Percentiles rank a stretch among this genome's conserved stretches.
These are phyloP conservation scores for Theobroma grandiflorum DNA, from an alignment of 441 rosid genomes.

Conservation along the genomic window DNA sequence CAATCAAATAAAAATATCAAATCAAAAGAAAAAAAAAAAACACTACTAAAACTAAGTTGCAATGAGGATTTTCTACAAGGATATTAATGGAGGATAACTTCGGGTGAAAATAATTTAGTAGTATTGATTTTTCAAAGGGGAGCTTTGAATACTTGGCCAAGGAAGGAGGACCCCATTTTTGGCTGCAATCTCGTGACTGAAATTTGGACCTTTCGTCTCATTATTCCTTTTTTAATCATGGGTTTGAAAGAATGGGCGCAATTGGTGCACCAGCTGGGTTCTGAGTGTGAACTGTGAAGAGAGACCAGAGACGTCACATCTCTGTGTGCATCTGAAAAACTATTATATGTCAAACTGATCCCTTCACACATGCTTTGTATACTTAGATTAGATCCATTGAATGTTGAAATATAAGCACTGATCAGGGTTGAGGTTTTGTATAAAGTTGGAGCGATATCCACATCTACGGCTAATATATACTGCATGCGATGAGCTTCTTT, in stretches of 20 bases:
- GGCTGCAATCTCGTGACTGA: slow-evolving; percentile 5
- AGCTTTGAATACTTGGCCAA: background rate
- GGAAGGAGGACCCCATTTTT: background rate
- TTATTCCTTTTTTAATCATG: background rate
- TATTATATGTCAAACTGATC: background rate
- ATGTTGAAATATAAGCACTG: background rate
- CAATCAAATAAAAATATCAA: background rate
- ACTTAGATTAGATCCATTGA: background rate
- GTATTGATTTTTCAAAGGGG: background rate
- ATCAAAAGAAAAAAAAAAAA: no score
- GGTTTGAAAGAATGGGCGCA: background rate
- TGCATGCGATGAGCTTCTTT: no score
- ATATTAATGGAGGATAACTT: no score
- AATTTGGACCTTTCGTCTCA: background rate
- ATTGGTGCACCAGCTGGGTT: background rate
- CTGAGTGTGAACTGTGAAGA: background rate
- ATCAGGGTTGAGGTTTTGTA: no score
- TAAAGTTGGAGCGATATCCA: background rate
- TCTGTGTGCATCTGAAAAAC: background rate
- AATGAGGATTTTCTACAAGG: no score
- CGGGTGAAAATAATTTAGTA: no score
- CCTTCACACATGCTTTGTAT: background rate
- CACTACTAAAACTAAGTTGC: no score
- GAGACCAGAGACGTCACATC: background rate
- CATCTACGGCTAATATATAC: background rate